phyloP scores from a whole-genome alignment of 140 eudicot genomes.

The Oenanthe javanica region DNA sequence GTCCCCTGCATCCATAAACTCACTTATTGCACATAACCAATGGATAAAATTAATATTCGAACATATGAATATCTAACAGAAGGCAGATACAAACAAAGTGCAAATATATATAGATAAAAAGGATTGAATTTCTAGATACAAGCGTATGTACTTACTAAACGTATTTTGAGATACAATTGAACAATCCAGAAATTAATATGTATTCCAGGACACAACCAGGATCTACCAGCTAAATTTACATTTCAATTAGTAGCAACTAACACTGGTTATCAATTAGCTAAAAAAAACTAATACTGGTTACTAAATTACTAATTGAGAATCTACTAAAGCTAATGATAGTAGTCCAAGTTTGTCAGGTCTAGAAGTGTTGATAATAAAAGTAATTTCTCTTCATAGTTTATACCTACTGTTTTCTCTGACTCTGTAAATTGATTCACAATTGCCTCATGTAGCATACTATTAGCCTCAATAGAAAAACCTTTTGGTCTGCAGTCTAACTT shows the following conservation, averaged over 20 bases:
- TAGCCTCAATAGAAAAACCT: neutral
- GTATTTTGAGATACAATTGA: neutral
- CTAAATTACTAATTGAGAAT: neutral
- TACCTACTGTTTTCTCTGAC: neutral
- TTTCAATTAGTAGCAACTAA: neutral
- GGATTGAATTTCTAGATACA: neutral
- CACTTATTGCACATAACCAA: neutral
- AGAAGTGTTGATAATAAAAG: neutral
- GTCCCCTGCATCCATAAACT: constrained; percentile 56
- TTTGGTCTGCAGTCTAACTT: neutral
- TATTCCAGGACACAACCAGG: neutral
- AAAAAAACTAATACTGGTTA: neutral
- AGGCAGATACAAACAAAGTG: neutral
- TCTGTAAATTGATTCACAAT: neutral
- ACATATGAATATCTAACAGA: neutral
- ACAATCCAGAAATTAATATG: neutral
- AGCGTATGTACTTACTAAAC: neutral
- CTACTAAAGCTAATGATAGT: neutral
- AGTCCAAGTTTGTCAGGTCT: neutral
- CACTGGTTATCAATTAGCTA: neutral
- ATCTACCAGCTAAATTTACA: neutral
- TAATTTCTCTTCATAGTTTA: neutral
- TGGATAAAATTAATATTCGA: neutral
- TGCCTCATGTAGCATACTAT: neutral
- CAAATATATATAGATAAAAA: neutral